Percentiles rank a stretch among this genome's conserved stretches.
These are phyloP conservation scores for Silene latifolia DNA, from an alignment of 148 eudicot species.

Conservation along the genomic window DNA sequence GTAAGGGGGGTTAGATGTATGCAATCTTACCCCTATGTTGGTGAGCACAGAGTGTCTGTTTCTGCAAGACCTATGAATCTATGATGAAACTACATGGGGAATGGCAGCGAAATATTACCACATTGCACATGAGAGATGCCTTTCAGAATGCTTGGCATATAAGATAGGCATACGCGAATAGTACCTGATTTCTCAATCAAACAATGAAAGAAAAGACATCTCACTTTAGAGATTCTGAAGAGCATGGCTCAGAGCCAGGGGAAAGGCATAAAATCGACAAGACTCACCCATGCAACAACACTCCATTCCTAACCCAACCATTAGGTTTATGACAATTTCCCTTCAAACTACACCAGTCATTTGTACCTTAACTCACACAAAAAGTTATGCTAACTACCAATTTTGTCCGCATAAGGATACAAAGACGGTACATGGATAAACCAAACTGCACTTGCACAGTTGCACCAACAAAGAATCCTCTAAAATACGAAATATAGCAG, in stretches of 20 bases:
- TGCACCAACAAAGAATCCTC: background rate
- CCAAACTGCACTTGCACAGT: background rate
- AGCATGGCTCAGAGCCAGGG: background rate
- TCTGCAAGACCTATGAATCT: too few species aligned
- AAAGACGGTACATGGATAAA: background rate
- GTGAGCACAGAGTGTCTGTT: too few species aligned
- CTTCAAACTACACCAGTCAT: background rate
- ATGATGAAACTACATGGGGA: too few species aligned
- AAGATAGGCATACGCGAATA: background rate
- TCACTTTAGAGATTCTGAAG: background rate
- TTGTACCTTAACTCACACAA: background rate
- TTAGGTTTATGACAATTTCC: background rate
- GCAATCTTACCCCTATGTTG: too few species aligned
- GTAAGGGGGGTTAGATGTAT: too few species aligned
- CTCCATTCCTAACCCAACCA: background rate
- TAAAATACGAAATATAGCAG: background rate
- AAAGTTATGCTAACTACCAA: background rate
- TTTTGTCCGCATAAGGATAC: background rate
- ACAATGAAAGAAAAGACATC: background rate
- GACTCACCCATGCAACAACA: background rate
- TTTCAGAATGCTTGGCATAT: constrained; percentile 3
- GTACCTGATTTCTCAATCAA: background rate
- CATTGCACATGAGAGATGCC: background rate
- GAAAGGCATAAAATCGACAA: background rate
- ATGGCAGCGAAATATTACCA: background rate